These are phyloP conservation scores for Colletotrichum liaoningense DNA, from an alignment of 2,329 filamentous ascomycete genomes.

Conservation along the genomic window DNA sequence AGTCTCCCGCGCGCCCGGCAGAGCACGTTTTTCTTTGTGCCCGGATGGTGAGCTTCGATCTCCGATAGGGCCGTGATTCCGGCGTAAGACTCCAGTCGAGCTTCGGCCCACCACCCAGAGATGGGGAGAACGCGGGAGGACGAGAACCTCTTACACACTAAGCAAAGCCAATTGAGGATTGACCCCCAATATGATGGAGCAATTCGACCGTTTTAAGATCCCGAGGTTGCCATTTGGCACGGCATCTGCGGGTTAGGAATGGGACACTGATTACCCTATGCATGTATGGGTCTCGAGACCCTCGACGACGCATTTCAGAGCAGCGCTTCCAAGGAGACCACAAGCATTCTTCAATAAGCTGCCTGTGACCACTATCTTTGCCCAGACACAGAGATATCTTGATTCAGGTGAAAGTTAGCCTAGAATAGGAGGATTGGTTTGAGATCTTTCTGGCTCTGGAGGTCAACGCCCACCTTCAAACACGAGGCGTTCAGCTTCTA, in stretches of 20 bases:
- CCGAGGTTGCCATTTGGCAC: neutral
- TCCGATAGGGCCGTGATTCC: neutral
- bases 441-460: conserved; percentile 14
- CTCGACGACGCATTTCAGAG: conserved; percentile 8
- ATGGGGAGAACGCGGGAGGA: neutral
- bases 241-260: conserved; percentile 25
- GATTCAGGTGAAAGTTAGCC: neutral
- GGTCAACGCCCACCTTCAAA: conserved; percentile 8
- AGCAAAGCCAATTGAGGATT: neutral
- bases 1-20: neutral
- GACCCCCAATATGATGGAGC: neutral
- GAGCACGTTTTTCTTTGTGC: conserved; percentile 22
- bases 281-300: neutral
- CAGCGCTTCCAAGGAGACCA: neutral
- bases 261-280: conserved; percentile 1
- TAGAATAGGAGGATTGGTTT: conserved; percentile 16
- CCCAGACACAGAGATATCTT: neutral
- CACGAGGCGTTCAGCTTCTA: conserved; percentile 23
- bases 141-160: conserved; percentile 18
- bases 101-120: neutral
- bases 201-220: neutral
- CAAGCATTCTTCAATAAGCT: conserved; percentile 2
- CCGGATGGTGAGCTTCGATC: neutral
- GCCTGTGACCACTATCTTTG: neutral
- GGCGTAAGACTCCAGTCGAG: neutral